Evolutionary conservation across 2,329 filamentous ascomycete genomes (phyloP).

Genomic region (Aspergillus glaucus): DNA sequence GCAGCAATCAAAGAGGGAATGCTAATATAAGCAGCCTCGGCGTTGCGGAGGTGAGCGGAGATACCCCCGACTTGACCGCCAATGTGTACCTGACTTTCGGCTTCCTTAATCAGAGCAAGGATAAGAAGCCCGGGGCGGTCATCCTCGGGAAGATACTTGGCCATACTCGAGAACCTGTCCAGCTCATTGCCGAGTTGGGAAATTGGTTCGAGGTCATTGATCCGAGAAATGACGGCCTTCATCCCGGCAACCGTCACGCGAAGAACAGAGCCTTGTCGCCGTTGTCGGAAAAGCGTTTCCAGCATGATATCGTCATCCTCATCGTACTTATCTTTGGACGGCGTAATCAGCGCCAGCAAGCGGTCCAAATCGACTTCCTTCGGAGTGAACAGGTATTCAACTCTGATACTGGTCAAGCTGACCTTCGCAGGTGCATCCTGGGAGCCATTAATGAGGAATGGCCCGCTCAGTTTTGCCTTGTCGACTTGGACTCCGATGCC

Average conservation of each 20-base stretch:
- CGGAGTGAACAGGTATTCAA: conserved; percentile 68
- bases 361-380: conserved; percentile 74
- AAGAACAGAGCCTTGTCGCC: conserved; percentile 77
- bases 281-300: conserved; percentile 79
- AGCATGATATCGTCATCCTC: conserved; percentile 90
- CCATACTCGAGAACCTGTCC: conserved; percentile 73
- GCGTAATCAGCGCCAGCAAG: conserved; percentile 78
- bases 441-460: conserved; percentile 49
- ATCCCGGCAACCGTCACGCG: conserved; percentile 62
- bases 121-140: conserved; percentile 84
- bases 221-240: conserved; percentile 55
- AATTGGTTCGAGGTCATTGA: conserved; percentile 62
- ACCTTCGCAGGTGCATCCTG: conserved; percentile 53
- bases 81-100: conserved; percentile 58
- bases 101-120: conserved; percentile 59
- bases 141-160: conserved; percentile 93
- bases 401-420: conserved; percentile 58
- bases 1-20: conserved; percentile 76
- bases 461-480: conserved; percentile 68
- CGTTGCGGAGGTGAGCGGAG: conserved; percentile 51
- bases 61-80: conserved; percentile 63
- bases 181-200: conserved; percentile 71
- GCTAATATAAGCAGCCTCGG: conserved; percentile 75
- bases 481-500: conserved; percentile 68
- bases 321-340: conserved; percentile 84